Conservation (phyloP, 805 yeast genomes). For the Suhomyces sp. region DNA sequence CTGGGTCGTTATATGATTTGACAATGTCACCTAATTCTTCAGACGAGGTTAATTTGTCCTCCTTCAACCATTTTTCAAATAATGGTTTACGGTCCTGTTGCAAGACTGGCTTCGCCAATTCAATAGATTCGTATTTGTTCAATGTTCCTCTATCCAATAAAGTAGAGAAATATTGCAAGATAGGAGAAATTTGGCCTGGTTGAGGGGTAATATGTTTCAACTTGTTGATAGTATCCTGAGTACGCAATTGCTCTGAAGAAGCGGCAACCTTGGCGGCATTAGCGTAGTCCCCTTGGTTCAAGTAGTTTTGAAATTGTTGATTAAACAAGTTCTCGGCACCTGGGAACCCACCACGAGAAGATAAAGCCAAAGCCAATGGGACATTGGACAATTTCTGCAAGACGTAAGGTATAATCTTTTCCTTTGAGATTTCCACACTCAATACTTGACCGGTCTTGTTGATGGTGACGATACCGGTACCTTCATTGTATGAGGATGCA, state of each 20-base stretch:
- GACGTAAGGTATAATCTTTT: slow-evolving; percentile 85
- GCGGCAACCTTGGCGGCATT: slow-evolving; percentile 98
- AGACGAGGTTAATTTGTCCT: slow-evolving; percentile 90
- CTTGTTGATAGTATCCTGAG: slow-evolving; percentile 90
- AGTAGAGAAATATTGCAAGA: slow-evolving; percentile 87
- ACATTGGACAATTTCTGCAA: slow-evolving; percentile 84
- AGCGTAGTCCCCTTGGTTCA: slow-evolving; percentile 81
- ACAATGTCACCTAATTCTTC: slow-evolving; percentile 97
- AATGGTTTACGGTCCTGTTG: slow-evolving; percentile 93
- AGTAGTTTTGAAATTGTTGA: slow-evolving; percentile 86
- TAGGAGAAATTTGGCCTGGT: slow-evolving; percentile 94
- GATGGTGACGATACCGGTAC: slow-evolving; percentile 86
- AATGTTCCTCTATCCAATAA: slow-evolving; percentile 89
- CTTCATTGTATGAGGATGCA: slow-evolving; percentile 67
- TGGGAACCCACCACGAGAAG: slow-evolving; percentile 93
- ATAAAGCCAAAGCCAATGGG: slow-evolving; percentile 79
- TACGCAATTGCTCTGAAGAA: slow-evolving; percentile 86
- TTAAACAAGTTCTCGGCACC: slow-evolving; percentile 93
- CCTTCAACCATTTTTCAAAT: slow-evolving; percentile 94
- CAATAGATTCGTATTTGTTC: slow-evolving; percentile 92
- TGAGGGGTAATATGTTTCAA: slow-evolving; percentile 87
- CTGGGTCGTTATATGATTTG: slow-evolving; percentile 74
- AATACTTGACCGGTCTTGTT: slow-evolving; percentile 95
- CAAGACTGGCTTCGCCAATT: slow-evolving; percentile 90
- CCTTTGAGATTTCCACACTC: slow-evolving; percentile 84